Conservation (phyloP, 257 asterid species). For the Solanum tarijense region DNA sequence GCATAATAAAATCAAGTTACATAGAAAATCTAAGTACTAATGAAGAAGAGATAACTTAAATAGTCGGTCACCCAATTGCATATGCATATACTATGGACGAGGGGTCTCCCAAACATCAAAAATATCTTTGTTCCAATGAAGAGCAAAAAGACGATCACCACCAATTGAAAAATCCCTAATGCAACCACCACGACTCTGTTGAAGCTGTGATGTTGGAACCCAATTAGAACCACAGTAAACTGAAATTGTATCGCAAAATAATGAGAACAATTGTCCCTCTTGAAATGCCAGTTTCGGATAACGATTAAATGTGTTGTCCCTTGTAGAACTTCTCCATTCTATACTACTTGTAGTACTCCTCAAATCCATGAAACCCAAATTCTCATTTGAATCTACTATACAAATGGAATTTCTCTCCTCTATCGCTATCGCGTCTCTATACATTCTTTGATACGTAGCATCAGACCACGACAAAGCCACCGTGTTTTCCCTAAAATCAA, state of each 20-base stretch:
- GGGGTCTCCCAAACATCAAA: conserved; percentile 78
- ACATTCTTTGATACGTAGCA: no score
- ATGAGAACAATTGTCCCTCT: conserved; percentile 61
- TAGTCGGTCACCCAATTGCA: not conserved
- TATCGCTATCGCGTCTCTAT: conserved; percentile 48
- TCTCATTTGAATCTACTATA: conserved; percentile 66
- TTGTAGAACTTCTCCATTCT: not conserved
- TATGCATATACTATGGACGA: conserved; percentile 12
- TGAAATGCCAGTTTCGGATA: conserved; percentile 61
- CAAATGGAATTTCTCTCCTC: not conserved
- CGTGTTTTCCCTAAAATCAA: conserved; percentile 31
- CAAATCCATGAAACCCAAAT: conserved; percentile 81
- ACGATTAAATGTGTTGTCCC: not conserved
- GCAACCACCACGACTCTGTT: conserved; percentile 58
- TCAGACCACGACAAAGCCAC: not conserved
- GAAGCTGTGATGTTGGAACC: conserved; percentile 54
- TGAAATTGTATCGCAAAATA: conserved; percentile 64
- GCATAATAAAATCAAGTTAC: no score
- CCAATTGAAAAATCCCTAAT: conserved; percentile 40
- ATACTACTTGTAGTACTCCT: conserved; percentile 36
- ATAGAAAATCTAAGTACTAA: not conserved
- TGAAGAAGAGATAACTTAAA: not conserved
- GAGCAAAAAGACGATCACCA: conserved; percentile 69
- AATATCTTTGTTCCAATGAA: conserved; percentile 63
- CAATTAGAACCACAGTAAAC: conserved; percentile 75